Percentiles rank a stretch among this genome's conserved stretches.
These are phyloP conservation scores for Hypoxylon sp. DNA, from an alignment of 2,329 filamentous ascomycete species.

Conservation along the genomic window DNA sequence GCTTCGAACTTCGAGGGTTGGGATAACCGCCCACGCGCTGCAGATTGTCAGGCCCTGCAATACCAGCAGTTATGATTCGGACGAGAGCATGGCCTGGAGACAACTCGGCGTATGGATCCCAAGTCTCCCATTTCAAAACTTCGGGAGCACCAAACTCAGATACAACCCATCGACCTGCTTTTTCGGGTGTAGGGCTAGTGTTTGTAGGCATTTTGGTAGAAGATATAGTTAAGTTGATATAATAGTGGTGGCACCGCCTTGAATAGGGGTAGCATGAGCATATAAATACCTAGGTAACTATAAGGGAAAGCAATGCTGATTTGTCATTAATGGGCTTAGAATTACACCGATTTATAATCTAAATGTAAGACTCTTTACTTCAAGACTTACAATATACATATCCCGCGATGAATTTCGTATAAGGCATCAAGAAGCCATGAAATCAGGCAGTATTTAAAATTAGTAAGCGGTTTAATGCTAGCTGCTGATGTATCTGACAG, in stretches of 20 bases:
- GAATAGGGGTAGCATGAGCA: neutral
- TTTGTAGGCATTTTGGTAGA: conserved; percentile 12
- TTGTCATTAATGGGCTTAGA: neutral
- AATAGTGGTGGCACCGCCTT: neutral
- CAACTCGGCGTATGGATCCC: conserved; percentile 9
- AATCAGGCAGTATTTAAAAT: neutral
- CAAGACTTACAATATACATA: neutral
- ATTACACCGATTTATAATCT: neutral
- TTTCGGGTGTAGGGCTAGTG: conserved; percentile 17
- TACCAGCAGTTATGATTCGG: conserved; percentile 17
- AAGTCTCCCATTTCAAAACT: conserved; percentile 20
- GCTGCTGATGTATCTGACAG: neutral
- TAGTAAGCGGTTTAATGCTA: neutral
- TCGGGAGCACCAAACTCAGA: conserved; percentile 12
- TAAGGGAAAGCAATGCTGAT: neutral
- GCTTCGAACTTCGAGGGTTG: conserved; percentile 10
- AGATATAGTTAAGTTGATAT: neutral
- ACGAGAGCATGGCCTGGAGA: conserved; percentile 13
- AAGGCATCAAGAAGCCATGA: neutral
- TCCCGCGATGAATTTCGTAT: neutral
- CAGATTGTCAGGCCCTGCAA: conserved; percentile 21
- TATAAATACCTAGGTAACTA: neutral
- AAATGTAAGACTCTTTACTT: neutral
- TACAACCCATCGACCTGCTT: conserved; percentile 17
- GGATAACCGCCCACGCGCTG: conserved; percentile 21